phyloP scores from a whole-genome alignment of 352 stramenopile species.

The Globisporangium radiosum region DNA sequence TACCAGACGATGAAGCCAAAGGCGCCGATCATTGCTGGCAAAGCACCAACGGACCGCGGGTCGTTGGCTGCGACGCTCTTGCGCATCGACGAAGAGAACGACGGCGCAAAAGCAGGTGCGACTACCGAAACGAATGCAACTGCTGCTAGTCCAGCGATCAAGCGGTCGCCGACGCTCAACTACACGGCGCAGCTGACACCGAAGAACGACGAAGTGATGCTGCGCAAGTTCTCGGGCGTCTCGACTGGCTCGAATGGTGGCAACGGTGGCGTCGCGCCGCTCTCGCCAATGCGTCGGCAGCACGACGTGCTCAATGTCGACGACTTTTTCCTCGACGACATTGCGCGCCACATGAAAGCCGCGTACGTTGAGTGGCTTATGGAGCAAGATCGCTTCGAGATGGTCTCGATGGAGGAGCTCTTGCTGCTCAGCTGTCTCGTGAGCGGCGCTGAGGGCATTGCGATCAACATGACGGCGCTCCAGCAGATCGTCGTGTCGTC shows the following conservation, averaged over 20 bases:
- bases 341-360: constrained; percentile 62
- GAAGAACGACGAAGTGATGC: constrained; percentile 6
- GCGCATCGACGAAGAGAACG: constrained; percentile 10
- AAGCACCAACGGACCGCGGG: not conserved
- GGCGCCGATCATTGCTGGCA: not conserved
- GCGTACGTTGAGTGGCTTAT: constrained; percentile 63
- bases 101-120: constrained; percentile 3
- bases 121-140: not conserved
- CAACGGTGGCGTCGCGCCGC: constrained; percentile 1
- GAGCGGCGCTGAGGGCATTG: constrained; percentile 42
- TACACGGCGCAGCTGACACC: constrained; percentile 5
- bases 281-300: constrained; percentile 60
- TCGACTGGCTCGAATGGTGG: constrained; percentile 3
- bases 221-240: constrained; percentile 8
- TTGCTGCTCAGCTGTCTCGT: constrained; percentile 46
- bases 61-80: constrained; percentile 1
- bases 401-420: constrained; percentile 60
- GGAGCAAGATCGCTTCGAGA: constrained; percentile 49
- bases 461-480: constrained; percentile 13
- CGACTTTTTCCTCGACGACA: constrained; percentile 68
- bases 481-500: constrained; percentile 14
- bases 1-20: constrained; percentile 37
- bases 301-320: constrained; percentile 81
- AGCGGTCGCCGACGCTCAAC: not conserved
- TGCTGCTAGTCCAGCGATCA: not conserved